phyloP scores from a whole-genome alignment of 192 early-diverging fungal species.

The Coemansia sp. region DNA sequence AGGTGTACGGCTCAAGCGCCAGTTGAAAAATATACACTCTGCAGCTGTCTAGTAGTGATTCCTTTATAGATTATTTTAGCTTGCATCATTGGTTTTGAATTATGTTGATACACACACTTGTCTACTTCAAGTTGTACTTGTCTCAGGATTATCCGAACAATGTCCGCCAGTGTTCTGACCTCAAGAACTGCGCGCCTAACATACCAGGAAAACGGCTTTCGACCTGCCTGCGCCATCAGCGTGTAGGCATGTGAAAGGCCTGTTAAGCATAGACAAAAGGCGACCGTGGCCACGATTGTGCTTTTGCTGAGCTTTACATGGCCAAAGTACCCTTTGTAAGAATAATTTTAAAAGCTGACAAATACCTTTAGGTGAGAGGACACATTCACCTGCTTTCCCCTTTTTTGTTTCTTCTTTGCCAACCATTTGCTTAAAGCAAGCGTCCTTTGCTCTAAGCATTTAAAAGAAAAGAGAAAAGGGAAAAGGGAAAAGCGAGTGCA shows the following conservation, averaged over 20 bases:
- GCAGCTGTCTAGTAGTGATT: not conserved
- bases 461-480: not conserved
- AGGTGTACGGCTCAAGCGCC: constrained; percentile 27
- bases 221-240: not conserved
- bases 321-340: not conserved
- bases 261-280: not conserved
- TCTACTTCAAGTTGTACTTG: not conserved
- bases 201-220: not conserved
- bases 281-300: not conserved
- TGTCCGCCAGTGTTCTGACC: not conserved
- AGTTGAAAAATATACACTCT: not conserved
- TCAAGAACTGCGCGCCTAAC: not conserved
- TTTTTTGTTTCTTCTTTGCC: not conserved
- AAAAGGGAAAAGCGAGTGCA: not conserved
- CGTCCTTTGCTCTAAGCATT: not conserved
- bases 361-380: not conserved
- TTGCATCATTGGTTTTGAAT: not conserved
- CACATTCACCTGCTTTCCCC: not conserved
- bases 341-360: not conserved
- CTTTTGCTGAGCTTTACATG: no score
- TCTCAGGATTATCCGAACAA: not conserved
- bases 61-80: not conserved
- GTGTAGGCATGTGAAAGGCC: not conserved
- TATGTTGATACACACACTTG: not conserved
- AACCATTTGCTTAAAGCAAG: not conserved